These are phyloP conservation scores for Aspergillus versicolor DNA, from an alignment of 2,329 filamentous ascomycete genomes.

Conservation along the genomic window DNA sequence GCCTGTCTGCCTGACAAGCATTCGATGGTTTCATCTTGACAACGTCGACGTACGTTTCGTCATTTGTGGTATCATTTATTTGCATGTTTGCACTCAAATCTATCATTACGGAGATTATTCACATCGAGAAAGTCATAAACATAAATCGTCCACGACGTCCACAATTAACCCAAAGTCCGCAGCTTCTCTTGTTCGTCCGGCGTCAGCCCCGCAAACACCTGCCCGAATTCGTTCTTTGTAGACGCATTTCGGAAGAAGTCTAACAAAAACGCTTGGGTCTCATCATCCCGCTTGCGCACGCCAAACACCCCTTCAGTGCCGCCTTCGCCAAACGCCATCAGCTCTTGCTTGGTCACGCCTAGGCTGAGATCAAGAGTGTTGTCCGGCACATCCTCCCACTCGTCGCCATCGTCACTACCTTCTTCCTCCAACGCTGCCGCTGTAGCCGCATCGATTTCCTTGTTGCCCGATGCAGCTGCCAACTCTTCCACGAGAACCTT, in stretches of 20 bases:
- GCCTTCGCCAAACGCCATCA: conserved; percentile 70
- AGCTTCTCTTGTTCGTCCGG: conserved; percentile 50
- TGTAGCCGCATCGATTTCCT: conserved; percentile 54
- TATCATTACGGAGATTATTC: not conserved
- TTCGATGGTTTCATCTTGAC: too few relatives aligned
- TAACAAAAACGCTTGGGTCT: conserved; percentile 80
- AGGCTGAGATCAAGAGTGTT: conserved; percentile 75
- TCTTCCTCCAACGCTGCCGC: conserved; percentile 60
- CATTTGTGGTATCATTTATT: too few relatives aligned
- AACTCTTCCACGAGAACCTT: conserved; percentile 95
- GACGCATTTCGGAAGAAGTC: conserved; percentile 71
- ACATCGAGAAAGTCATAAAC: not conserved
- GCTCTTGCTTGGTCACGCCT: conserved; percentile 66
- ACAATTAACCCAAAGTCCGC: conserved; percentile 28
- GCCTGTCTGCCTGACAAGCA: too few relatives aligned
- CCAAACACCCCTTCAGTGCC: conserved; percentile 49
- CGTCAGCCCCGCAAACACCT: conserved; percentile 55
- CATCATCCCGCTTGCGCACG: conserved; percentile 74
- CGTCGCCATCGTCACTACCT: conserved; percentile 66
- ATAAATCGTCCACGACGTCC: not conserved
- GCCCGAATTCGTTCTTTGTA: conserved; percentile 54
- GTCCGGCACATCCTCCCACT: conserved; percentile 85
- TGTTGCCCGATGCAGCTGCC: conserved; percentile 68
- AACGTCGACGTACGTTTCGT: too few relatives aligned
- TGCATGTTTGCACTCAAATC: not conserved